Base-by-base conservation (phyloP, 208 protist species). In the Acanthamoeba lugdunensis region DNA sequence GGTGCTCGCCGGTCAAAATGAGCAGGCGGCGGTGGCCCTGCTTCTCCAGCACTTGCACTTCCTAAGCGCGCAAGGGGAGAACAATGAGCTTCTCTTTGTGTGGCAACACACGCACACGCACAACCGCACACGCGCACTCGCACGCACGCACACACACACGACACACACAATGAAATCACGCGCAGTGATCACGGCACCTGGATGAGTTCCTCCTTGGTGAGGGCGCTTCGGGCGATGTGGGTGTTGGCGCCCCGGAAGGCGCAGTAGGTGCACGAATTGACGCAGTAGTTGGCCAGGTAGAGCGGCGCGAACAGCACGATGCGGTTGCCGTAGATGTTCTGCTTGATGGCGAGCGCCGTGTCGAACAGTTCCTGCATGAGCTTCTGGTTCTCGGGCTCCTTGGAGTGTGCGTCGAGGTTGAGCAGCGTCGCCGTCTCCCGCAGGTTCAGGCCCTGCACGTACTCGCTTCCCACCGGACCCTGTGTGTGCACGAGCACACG, bases 221-320 rank as follows among this genome's bases (percentile, higher is more conserved):
- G 89, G 18, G 82, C 23, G 30, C 82, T 87, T 8, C 94, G 61
- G 18, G 61, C 75, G 50, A 96, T 96, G 48, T 94, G 77, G 13
- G 73, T 94, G 67, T 97, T 97, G 18, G 82, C 92, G 56, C 84
- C 89, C 21, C 95, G 75, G 73, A 94, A 97, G 4, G 93, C 95
- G 81, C 96, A 97, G 87, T 97, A 97, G 67, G 81, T 89, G 92
- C 96, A 97, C 23, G 88, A 92, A 48, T 94, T 95, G 30, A 94
- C 87, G 92, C 96, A 97, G 54, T 95, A 95, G 93, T 97, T 97
- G 41, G 95, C 93, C 25, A 95, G 73, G 65, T 97, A 97, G 9
- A 97, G 82, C 37, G 96, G 96, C n/a, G 96, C 96, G 50, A 97
- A 97, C 9, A 97, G 52, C 23, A 97, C 96, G 77, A 97, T 96